Base-by-base conservation (phyloP, 768 basidiomycete genomes). In the Tephrocybe sp. region DNA sequence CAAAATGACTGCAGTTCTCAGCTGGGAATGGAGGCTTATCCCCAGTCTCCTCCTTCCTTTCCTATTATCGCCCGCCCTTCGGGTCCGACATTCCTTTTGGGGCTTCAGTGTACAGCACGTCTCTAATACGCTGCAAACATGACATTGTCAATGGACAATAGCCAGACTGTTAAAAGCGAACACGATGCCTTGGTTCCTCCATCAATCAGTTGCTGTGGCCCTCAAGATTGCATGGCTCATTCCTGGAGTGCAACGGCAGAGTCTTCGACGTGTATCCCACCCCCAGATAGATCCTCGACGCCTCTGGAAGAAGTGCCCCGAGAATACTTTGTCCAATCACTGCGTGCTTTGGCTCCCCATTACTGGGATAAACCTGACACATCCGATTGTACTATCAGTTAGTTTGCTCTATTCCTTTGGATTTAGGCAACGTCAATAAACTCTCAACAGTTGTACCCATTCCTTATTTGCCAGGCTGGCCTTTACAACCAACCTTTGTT, bases 301-400 rank as follows among this genome's bases (percentile, higher is more conserved):
- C 59, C 80, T 21, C 72, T 86, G 57, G 70, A 72, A 34, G 78
- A 74, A 55, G 83, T 89, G 30, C 88, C 88, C 47, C 70, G 80
- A 58, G 85, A 86, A 61, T 89, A 88, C 59, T 86, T 89, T 60
- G 62, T 86, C 57, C 77, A 80, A 60, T 83, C 85, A 63, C 78
- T 90, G 34, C 85, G 79, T 66, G 70, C 67, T 60, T 71, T 89
- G 43, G 88, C 87, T 12, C 69, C 80, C 18, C 69, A 76, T 39
- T 88, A 84, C 68, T 89, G 89, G 88, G 79, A 84, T 60, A 86
- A 82, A 54, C 77, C 81, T 50, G 84, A 87, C 56, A 87, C 83
- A 1, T 80, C 88, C 8, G 86, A 92, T 66, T 92, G 88, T 66
- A 89, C 89, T 13, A 76, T 91, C 49, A 76, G 89, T 89, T 59